Conservation (phyloP, 345 rosid genomes). For the Geranium rotundifolium region DNA sequence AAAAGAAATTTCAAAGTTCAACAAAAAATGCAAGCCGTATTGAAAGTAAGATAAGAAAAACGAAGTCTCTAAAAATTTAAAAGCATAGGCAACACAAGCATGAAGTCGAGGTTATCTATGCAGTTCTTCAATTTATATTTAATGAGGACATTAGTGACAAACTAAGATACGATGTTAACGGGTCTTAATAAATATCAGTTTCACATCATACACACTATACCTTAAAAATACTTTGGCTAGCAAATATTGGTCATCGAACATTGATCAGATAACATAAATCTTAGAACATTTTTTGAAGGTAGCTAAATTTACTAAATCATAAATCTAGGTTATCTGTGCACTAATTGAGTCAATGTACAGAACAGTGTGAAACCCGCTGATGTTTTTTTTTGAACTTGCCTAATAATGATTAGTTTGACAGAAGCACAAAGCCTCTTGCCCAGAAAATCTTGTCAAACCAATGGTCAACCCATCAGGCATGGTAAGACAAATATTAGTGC, state of each 20-base stretch:
- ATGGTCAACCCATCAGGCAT: background rate
- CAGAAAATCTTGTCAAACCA: background rate
- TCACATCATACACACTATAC: background rate
- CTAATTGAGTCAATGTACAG: background rate
- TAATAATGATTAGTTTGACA: background rate
- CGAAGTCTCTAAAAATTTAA: too few relatives aligned
- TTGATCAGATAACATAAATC: background rate
- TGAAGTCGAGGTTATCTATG: background rate
- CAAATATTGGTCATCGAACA: too few relatives aligned
- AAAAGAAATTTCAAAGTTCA: too few relatives aligned
- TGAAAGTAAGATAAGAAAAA: too few relatives aligned
- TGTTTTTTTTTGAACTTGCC: background rate
- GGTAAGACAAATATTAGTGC: background rate
- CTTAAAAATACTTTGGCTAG: background rate
- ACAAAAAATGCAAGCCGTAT: too few relatives aligned
- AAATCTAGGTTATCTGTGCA: background rate
- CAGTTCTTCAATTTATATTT: background rate
- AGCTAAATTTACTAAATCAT: background rate
- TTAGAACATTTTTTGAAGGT: too few relatives aligned
- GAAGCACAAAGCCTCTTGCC: background rate
- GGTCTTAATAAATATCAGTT: background rate
- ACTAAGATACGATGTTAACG: too few relatives aligned
- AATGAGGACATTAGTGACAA: background rate
- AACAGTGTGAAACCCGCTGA: background rate
- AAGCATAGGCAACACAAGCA: too few relatives aligned